Conservation (phyloP, 345 rosid genomes). For the Citrus glauca region DNA sequence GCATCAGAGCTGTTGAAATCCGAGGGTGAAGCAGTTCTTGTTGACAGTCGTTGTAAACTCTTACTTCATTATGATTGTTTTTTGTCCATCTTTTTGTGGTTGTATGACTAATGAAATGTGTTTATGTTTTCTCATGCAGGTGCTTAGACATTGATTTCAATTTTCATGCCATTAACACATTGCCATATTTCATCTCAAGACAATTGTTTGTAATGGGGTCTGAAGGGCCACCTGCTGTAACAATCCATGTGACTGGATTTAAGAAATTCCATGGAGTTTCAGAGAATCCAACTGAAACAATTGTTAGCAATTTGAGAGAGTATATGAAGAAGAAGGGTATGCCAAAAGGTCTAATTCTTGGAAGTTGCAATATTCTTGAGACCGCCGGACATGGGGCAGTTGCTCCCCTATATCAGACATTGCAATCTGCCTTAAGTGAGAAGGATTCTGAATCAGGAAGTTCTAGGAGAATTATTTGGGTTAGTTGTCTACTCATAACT, state of each 20-base stretch:
- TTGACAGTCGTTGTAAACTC: neutral
- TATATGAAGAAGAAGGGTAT: constrained; percentile 61
- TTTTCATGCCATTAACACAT: constrained; percentile 15
- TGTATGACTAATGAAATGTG: constrained; percentile 12
- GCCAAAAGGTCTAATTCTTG: constrained; percentile 71
- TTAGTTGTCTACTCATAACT: constrained; percentile 26
- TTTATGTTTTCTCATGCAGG: constrained; percentile 21
- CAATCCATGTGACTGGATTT: constrained; percentile 89
- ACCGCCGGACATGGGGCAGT: constrained; percentile 90
- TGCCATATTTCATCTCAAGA: constrained; percentile 4
- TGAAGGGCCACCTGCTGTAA: constrained; percentile 78
- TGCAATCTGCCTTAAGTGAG: constrained; percentile 48
- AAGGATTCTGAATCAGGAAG: constrained; percentile 46
- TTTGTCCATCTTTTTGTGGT: neutral
- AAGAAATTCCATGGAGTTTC: constrained; percentile 98
- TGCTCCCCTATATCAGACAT: constrained; percentile 48
- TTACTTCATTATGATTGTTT: neutral
- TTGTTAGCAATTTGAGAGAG: constrained; percentile 63
- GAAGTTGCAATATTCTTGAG: constrained; percentile 78
- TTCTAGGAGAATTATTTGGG: constrained; percentile 66
- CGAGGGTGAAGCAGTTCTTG: neutral
- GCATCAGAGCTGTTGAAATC: neutral
- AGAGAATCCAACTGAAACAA: constrained; percentile 89
- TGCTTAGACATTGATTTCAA: constrained; percentile 7
- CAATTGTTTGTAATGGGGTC: constrained; percentile 64